These are phyloP conservation scores for Boletus eberwhitei DNA, from an alignment of 768 basidiomycete genomes.

Conservation along the genomic window DNA sequence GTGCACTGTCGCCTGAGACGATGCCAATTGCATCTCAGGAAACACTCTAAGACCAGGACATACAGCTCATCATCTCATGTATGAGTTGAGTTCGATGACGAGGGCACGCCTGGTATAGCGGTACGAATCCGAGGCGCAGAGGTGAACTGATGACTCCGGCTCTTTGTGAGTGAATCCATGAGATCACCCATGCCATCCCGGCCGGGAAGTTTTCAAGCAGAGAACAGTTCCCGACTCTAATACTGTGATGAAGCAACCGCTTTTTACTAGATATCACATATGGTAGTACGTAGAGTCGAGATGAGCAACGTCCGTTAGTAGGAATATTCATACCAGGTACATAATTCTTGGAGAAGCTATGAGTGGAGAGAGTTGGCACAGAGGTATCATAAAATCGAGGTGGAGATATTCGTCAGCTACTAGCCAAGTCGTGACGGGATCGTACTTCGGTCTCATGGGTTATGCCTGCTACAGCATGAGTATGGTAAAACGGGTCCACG, in stretches of 20 bases:
- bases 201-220: background rate
- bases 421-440: background rate
- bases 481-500: background rate
- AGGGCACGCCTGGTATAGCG: background rate
- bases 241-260: background rate
- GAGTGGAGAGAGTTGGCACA: background rate
- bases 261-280: background rate
- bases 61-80: background rate
- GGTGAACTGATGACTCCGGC: background rate
- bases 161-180: background rate
- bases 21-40: too few species aligned
- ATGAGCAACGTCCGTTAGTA: background rate
- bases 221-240: too few species aligned
- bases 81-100: background rate
- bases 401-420: constrained; percentile 3
- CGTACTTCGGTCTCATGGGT: background rate
- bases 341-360: background rate
- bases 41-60: too few species aligned
- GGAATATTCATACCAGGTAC: background rate
- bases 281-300: background rate
- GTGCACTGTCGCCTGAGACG: too few species aligned
- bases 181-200: background rate
- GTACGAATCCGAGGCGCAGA: background rate
- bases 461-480: background rate
- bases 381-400: background rate